Percentiles rank a stretch among this genome's conserved stretches.
phyloP scores from a whole-genome alignment of 2,329 filamentous ascomycete genomes.

The Gnomoniopsis smithogilvyi region DNA sequence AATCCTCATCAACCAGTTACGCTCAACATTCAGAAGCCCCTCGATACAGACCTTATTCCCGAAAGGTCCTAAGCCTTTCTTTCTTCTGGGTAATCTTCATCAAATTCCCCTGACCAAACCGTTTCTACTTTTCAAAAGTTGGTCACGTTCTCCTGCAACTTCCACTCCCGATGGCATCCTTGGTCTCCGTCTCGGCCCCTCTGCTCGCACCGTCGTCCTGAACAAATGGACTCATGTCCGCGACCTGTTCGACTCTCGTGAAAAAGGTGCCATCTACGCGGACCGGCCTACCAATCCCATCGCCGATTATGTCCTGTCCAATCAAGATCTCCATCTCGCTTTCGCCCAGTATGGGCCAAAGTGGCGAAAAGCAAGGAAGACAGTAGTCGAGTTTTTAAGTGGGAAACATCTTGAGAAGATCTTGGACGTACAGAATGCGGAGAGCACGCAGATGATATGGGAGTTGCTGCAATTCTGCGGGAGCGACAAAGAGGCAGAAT shows the following conservation, averaged over 20 bases:
- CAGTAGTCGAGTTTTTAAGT: constrained; percentile 19
- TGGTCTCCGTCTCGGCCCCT: constrained; percentile 21
- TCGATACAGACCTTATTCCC: constrained; percentile 14
- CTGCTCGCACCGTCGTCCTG: constrained; percentile 19
- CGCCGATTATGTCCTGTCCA: constrained; percentile 17
- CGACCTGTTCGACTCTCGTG: constrained; percentile 23
- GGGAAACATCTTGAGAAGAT: constrained; percentile 18
- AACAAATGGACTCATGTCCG: constrained; percentile 21
- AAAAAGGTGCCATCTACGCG: constrained; percentile 21
- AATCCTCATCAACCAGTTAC: neutral
- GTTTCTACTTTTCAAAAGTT: constrained; percentile 20
- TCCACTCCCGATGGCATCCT: constrained; percentile 18
- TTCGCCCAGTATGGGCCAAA: constrained; percentile 20
- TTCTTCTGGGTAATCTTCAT: constrained; percentile 23
- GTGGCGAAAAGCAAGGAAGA: constrained; percentile 22
- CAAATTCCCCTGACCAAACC: constrained; percentile 19
- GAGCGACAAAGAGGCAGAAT: neutral
- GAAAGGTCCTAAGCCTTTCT: constrained; percentile 20
- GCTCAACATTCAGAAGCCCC: neutral
- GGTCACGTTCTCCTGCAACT: constrained; percentile 17
- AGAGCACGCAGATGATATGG: constrained; percentile 22
- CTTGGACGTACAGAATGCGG: constrained; percentile 20
- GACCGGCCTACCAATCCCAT: constrained; percentile 19
- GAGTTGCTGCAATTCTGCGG: constrained; percentile 17
- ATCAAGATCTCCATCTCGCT: constrained; percentile 20